Evolutionary conservation across 331 rosid genomes (phyloP).

Genomic region (Cydonia oblonga): DNA sequence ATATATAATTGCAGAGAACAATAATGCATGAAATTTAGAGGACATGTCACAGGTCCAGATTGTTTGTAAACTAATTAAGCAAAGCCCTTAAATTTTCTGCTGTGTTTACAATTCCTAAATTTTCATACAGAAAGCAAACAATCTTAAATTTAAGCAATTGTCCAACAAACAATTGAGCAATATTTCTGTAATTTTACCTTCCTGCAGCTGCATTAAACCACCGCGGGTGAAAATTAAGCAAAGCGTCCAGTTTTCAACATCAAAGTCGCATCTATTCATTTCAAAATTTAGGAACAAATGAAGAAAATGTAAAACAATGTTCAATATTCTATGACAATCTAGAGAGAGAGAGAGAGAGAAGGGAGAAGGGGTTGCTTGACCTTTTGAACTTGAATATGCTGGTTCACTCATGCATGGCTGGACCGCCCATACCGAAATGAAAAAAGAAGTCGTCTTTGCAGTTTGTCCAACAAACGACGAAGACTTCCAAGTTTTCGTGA

Average conservation of each 20-base stretch:
- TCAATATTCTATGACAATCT: neutral
- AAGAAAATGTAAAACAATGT: neutral
- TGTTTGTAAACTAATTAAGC: neutral
- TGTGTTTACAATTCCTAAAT: neutral
- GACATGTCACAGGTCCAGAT: conserved; percentile 2
- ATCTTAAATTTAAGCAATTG: neutral
- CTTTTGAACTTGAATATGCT: conserved; percentile 26
- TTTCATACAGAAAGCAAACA: neutral
- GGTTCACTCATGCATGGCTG: conserved; percentile 29
- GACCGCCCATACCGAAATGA: conserved; percentile 18
- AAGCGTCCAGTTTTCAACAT: conserved; percentile 19
- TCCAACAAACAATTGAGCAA: conserved; percentile 1
- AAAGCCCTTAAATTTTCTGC: neutral
- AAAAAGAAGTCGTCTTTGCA: neutral
- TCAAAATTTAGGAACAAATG: neutral
- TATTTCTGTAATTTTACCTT: conserved; percentile 15
- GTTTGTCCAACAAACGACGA: conserved; percentile 19
- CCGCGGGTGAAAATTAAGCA: conserved; percentile 17
- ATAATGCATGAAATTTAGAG: too few species aligned
- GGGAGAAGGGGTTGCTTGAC: conserved; percentile 5
- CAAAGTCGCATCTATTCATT: conserved; percentile 36
- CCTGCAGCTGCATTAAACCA: conserved; percentile 38
- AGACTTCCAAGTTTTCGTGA: conserved; percentile 5
- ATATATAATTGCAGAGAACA: neutral
- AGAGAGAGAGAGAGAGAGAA: conserved; percentile 4